Evolutionary conservation across 768 basidiomycete genomes (phyloP), one percentile per base, ranked within the genome.

Genomic region (Lactarius akahatsu): DNA sequence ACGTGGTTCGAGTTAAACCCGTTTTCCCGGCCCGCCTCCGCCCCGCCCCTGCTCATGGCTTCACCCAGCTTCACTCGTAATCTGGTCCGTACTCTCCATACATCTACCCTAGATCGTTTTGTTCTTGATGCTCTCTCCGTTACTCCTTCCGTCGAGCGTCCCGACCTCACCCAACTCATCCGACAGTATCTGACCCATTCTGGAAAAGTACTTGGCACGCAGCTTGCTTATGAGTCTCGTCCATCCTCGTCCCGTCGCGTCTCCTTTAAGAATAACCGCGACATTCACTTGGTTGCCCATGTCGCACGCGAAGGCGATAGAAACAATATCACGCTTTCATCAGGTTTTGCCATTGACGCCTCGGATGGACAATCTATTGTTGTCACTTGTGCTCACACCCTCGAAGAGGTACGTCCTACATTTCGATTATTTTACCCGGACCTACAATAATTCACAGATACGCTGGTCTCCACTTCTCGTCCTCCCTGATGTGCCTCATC

Each of bases 371-470:
- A 79, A 63, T 71, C 77, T 9, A 68, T 84, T 18, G 71, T 88
- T 41, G 66, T 86, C 28, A 84, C 84, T 13, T 89, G 87, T 70
- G 84, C 83, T 8, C 88, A 89, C 73, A 86, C 87, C 2, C 72
- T 89, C 32, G 83, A 88, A 74, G 82, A 86, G 83, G 86, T 80
- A 71, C 71, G 77, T 65, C 30, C 26, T 28, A 58, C 45, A 34
- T 30, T 3, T 34, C 11, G n/a, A 30, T 62, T 61, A 34, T 30
- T 16, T 61, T 16, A 16, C 56, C 50, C 40, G 66, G 62, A 9
- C 34, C 6, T 26, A 32, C 34, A 15, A 40, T 58, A 23, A 15
- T 45, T 50, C 18, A 20, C 68, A 78, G 80, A 80, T 79, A 52
- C 76, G 76, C 40, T 75, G 73, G 56, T 78, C 76, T 3, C 75